A percentile compares a stretch with the other conserved stretches of the same genome.
Conservation (phyloP, 192 early-diverging fungal species). For the Mortierella claussenii region DNA sequence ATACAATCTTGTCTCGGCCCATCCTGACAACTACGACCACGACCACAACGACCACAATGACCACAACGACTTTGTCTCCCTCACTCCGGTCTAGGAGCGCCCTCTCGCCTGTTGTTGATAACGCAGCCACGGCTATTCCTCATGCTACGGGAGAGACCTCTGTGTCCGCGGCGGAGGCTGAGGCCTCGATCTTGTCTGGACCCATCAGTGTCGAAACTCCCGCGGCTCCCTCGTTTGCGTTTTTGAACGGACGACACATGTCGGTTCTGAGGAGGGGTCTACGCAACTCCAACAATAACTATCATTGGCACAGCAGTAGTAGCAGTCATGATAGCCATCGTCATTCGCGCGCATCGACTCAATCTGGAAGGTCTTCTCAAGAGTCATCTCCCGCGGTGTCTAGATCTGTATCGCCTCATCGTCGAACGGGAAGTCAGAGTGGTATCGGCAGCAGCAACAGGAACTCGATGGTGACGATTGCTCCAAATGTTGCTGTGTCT, state of each 20-base stretch:
- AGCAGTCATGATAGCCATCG: too few relatives aligned
- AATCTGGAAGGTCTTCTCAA: background rate
- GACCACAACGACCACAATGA: conserved; percentile 19
- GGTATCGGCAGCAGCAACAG: background rate
- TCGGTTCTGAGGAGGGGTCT: conserved; percentile 28
- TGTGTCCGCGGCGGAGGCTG: too few relatives aligned
- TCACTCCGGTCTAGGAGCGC: background rate
- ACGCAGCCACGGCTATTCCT: too few relatives aligned
- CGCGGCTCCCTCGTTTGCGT: conserved; percentile 11
- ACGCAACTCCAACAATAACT: background rate
- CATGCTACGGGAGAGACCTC: too few relatives aligned
- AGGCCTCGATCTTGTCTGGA: too few relatives aligned
- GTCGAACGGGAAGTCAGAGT: background rate
- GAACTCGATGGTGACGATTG: background rate
- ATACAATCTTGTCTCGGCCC: conserved; percentile 1
- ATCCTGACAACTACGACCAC: conserved; percentile 25
- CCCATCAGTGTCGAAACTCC: background rate
- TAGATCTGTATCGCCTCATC: conserved; percentile 14
- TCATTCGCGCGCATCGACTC: conserved; percentile 2
- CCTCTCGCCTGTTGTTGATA: too few relatives aligned
- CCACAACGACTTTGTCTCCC: conserved; percentile 1
- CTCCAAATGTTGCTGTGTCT: background rate
- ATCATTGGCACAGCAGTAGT: background rate
- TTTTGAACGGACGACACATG: conserved; percentile 18
- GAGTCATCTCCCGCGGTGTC: conserved; percentile 1